Percentiles rank a stretch among this genome's conserved stretches.
These are phyloP conservation scores for Epichloe gansuensis DNA, from an alignment of 2,329 filamentous ascomycete species.

Conservation along the genomic window DNA sequence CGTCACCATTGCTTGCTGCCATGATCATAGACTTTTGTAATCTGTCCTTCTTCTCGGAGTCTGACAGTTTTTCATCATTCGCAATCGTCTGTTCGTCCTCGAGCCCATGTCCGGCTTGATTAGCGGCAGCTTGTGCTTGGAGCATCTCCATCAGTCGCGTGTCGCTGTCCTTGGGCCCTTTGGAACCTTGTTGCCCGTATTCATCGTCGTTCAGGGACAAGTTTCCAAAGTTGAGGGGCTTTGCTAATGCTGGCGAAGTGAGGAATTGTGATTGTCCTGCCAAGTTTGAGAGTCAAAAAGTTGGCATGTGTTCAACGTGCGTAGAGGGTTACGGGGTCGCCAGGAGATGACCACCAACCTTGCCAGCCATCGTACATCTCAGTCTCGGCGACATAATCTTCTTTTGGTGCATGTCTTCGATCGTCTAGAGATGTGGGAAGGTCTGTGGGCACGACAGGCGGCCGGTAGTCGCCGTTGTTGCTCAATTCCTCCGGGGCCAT, in stretches of 20 bases:
- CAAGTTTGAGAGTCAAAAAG: slow-evolving; percentile 13
- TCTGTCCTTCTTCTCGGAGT: slow-evolving; percentile 64
- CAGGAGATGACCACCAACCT: slow-evolving; percentile 36
- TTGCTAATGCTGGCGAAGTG: slow-evolving; percentile 72
- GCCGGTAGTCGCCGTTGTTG: slow-evolving; percentile 28
- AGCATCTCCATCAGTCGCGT: slow-evolving; percentile 89
- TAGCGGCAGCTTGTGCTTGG: slow-evolving; percentile 76
- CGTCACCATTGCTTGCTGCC: slow-evolving; percentile 92
- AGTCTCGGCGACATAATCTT: slow-evolving; percentile 61
- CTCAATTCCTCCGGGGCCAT: slow-evolving; percentile 48
- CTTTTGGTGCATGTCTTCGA: slow-evolving; percentile 54
- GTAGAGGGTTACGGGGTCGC: not conserved
- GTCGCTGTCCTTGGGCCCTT: slow-evolving; percentile 62
- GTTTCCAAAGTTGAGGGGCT: slow-evolving; percentile 70
- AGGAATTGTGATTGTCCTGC: slow-evolving; percentile 91
- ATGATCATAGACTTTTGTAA: slow-evolving; percentile 85
- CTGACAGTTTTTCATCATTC: slow-evolving; percentile 58
- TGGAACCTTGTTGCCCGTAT: slow-evolving; percentile 48
- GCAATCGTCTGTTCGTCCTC: slow-evolving; percentile 73
- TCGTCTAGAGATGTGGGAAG: slow-evolving; percentile 88
- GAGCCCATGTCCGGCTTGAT: slow-evolving; percentile 59
- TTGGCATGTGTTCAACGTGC: not conserved
- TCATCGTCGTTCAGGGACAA: slow-evolving; percentile 73
- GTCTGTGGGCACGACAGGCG: slow-evolving; percentile 59
- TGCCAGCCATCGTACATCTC: slow-evolving; percentile 99